Base-by-base conservation (phyloP, 257 asterid species). In the Solanum virginianum region DNA sequence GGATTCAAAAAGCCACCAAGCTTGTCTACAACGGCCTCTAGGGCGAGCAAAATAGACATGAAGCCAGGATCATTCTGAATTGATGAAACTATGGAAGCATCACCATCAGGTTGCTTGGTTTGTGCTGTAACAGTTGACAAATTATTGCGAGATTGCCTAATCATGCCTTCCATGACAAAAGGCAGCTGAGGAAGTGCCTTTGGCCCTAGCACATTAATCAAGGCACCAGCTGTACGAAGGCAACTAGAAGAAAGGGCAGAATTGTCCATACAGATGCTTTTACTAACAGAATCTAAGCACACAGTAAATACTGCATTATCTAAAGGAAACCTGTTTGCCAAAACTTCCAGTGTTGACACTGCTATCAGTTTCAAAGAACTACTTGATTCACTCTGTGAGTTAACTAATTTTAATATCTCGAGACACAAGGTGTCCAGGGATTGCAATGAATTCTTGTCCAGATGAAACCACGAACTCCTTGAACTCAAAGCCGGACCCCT, bases 1-100 rank as follows among this genome's bases (percentile, higher is more conserved):
- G 98, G 98, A 88, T 88, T 97, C 81, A 95, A 83, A 84, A 93
- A 97, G 63, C 96, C 94, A 80, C 98, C 97, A 89, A 97, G 98
- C 86, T 93, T 93, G 87, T 88, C 86, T n/a, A 93, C 86, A 80
- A 92, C 91, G 54, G 98, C 97, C 91, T 95, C 98, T 85, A 97
- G 87, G 85, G 94, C 85, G 65, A 92, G 82, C 11, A 97, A 91
- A 89, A 95, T 81, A 82, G 97, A 93, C 90, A 91, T 71, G 84
- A 89, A 90, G 79, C 91, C 63, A 20, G 97, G 89, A 54, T 90
- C 91, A 66, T 56, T 88, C 54, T 90, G 80, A 45, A 83, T 89
- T 41, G 92, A 85, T 70, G 89, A 85, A 45, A 86, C 86, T 66
- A 49, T 82, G 84, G 86, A 80, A 72, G 87, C 81, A 85, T 62